Evolutionary conservation across 2,329 filamentous ascomycete species (phyloP).

Genomic region (Chalaropsis ovoidea): DNA sequence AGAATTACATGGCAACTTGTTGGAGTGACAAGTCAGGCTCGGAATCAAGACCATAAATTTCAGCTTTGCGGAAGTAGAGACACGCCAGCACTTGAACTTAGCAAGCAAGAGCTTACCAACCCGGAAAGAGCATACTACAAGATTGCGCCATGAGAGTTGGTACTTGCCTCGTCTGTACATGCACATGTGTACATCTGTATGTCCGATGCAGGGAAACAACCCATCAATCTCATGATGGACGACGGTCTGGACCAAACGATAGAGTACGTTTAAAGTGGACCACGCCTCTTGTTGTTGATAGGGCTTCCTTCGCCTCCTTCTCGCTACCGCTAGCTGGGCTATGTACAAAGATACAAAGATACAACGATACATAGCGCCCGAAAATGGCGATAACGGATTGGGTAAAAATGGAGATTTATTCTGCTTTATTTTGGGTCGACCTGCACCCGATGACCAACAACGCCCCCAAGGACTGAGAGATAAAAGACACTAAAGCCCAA

Average conservation of each 20-base stretch:
- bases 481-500: neutral
- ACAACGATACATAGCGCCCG: neutral
- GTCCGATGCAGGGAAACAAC: neutral
- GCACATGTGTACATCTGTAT: neutral
- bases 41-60: neutral
- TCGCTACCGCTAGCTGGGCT: neutral
- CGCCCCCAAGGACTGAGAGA: neutral
- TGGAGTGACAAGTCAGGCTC: neutral
- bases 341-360: neutral
- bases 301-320: neutral
- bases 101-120: neutral
- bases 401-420: neutral
- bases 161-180: neutral
- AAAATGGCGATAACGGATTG: neutral
- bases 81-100: neutral
- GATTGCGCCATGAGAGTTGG: neutral
- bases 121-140: neutral
- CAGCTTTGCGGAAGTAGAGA: neutral
- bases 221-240: neutral
- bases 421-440: neutral
- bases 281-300: neutral
- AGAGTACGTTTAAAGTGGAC: neutral
- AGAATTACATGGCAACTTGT: constrained; percentile 1
- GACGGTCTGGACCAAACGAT: neutral
- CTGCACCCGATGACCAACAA: neutral